Evolutionary conservation across 352 stramenopile genomes (phyloP).

Genomic region (Phytophthora pinifolia): DNA sequence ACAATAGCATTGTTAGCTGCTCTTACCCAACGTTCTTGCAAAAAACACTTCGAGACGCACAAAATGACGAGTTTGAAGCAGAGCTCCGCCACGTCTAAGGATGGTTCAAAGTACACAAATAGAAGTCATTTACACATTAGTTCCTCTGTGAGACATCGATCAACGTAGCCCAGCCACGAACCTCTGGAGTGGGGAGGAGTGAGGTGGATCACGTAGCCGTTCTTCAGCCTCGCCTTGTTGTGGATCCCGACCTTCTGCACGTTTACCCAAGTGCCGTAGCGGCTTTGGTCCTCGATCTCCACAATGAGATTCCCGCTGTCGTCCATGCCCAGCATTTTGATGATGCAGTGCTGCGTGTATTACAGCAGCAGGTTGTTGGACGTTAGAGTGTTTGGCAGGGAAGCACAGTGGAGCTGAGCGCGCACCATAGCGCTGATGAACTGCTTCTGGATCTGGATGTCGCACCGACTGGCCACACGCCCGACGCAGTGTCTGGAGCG

Average conservation of each 20-base stretch:
- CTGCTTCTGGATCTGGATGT: slow-evolving; percentile 45
- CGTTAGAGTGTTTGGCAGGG: too few species aligned
- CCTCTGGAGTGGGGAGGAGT: slow-evolving; percentile 32
- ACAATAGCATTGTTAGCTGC: slow-evolving; percentile 2
- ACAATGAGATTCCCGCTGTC: slow-evolving; percentile 31
- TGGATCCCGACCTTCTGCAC: slow-evolving; percentile 34
- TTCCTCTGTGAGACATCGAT: too few species aligned
- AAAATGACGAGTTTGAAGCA: slow-evolving; percentile 63
- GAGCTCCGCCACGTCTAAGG: slow-evolving; percentile 23
- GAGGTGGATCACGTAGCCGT: slow-evolving; percentile 55
- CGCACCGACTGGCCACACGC: slow-evolving; percentile 33
- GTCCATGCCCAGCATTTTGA: slow-evolving; percentile 37
- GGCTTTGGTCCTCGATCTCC: slow-evolving; percentile 52
- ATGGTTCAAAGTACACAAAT: background rate
- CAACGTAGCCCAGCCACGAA: too few species aligned
- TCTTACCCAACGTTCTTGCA: background rate
- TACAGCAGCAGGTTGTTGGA: too few species aligned
- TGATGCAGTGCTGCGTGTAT: slow-evolving; percentile 26
- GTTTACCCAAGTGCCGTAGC: slow-evolving; percentile 59
- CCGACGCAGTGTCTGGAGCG: slow-evolving; percentile 45
- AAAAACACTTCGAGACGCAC: slow-evolving; percentile 31
- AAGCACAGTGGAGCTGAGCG: background rate
- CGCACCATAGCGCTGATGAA: slow-evolving; percentile 60
- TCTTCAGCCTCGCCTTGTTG: slow-evolving; percentile 26
- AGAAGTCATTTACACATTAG: background rate